Evolutionary conservation across 2,329 filamentous ascomycete genomes (phyloP), one percentile per base, ranked within the genome.

Genomic region (Amauroascus verrucosus): DNA sequence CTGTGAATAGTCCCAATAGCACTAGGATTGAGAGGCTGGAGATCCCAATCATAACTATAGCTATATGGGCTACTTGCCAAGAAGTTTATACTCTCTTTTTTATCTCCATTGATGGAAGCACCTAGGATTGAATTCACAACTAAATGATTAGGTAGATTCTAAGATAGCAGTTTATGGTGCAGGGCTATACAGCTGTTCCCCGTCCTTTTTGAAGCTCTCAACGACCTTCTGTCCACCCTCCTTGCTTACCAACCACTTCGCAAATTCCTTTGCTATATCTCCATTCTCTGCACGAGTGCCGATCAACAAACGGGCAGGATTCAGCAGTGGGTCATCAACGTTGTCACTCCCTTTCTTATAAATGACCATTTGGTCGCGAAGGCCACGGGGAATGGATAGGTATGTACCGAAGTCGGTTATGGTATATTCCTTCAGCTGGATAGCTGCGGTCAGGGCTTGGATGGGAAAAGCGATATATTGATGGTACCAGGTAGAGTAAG

Each of bases 401-500:
- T 68, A 72, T 0, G 75, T 76, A 0, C 73, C 74, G 2, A 67
- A 62, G 53, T 77, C 74, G 0, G 72, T 75, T 47, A 77, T 62
- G 0, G 73, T 76, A 57, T 77, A 76, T 54, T 76, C 73, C 0
- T 70, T 59, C 1, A 75, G 61, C 1, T 63, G 54, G 33, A 69
- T 70, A 0, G 73, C 72, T 0, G 70, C 70, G 0, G 62, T 69
- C 2, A 77, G 60, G 2, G 74, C 74, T 55, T 75, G 69, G 20
- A 74, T 67, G 0, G 74, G 74, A 54, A 72, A 77, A 0, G 68
- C 67, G 5, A 72, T 68, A 57, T 67, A 75, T 47, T 73, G 67
- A 56, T 76, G 73, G 48, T 76, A 76, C 74, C 73, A 76, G 1
- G 65, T 69, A 0, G 73, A 72, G 58, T 70, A 70, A 3, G 67